Percentiles rank a stretch among this genome's conserved stretches.
These are phyloP conservation scores for Dacryopinax primogenitus DNA, from an alignment of 768 basidiomycete genomes.

Conservation along the genomic window DNA sequence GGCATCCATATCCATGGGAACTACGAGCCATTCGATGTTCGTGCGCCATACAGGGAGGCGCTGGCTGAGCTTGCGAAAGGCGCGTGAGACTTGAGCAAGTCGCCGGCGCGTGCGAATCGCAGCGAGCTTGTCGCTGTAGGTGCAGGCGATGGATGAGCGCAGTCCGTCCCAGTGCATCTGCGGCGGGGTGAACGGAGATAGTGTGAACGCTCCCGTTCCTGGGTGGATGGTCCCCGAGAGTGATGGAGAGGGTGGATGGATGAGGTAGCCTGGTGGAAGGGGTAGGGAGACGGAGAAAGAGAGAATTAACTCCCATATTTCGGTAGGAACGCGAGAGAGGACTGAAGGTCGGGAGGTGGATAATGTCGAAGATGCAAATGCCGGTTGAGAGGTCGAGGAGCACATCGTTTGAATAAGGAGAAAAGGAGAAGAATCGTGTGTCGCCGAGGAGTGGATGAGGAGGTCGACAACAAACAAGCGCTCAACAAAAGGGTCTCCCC, in stretches of 20 bases:
- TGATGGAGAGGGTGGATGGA: neutral
- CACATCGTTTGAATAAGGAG: no score
- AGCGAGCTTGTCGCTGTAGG: neutral
- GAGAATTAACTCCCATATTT: neutral
- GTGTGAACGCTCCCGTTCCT: neutral
- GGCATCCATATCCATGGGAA: neutral
- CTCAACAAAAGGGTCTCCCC: no score
- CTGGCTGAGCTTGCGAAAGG: neutral
- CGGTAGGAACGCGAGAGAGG: neutral
- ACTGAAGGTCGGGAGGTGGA: neutral
- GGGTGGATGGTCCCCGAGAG: neutral
- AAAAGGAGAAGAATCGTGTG: no score
- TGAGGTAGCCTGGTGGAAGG: neutral
- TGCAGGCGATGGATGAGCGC: neutral
- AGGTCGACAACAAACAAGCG: no score
- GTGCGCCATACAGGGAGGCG: neutral
- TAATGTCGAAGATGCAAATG: no score
- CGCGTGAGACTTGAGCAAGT: neutral
- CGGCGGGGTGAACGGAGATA: neutral
- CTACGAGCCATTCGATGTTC: neutral
- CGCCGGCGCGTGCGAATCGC: neutral
- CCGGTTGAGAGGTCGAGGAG: no score
- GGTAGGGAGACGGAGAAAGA: neutral
- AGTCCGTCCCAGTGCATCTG: conserved; percentile 7
- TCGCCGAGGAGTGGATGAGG: no score